These are phyloP conservation scores for Beta lomatogona DNA, from an alignment of 179 eudicot species.

Conservation along the genomic window DNA sequence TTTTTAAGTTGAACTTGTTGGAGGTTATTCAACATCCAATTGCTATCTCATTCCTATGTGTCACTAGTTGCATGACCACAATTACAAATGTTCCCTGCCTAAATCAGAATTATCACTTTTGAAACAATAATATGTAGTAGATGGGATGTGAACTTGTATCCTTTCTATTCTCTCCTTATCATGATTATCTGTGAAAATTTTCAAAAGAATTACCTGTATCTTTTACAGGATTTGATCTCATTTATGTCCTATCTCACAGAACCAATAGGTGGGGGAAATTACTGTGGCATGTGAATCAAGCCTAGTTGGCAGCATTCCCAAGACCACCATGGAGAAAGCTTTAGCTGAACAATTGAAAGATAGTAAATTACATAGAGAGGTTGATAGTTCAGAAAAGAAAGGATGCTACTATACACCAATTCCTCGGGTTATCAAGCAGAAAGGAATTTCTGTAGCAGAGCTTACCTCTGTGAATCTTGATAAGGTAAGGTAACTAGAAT, in stretches of 20 bases:
- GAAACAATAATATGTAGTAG: background rate
- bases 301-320: constrained; percentile 47
- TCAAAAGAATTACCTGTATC: background rate
- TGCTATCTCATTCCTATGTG: background rate
- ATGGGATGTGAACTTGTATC: background rate
- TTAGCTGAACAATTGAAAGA: constrained; percentile 66
- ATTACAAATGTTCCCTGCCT: background rate
- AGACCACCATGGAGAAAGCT: constrained; percentile 67
- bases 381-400: constrained; percentile 45
- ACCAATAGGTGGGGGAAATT: constrained; percentile 90
- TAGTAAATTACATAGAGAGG: constrained; percentile 47
- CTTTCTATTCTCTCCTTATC: background rate
- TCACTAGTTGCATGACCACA: background rate
- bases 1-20: background rate
- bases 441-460: constrained; percentile 66
- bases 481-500: constrained; percentile 41
- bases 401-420: constrained; percentile 82
- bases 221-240: constrained; percentile 13
- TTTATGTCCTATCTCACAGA: constrained; percentile 46
- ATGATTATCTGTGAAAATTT: background rate
- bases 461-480: constrained; percentile 89
- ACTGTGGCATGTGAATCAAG: constrained; percentile 66
- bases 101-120: background rate
- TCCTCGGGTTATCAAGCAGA: constrained; percentile 77
- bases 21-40: background rate